phyloP scores from a whole-genome alignment of 176 grass and related monocot species.

The Phoenix dactylifera region DNA sequence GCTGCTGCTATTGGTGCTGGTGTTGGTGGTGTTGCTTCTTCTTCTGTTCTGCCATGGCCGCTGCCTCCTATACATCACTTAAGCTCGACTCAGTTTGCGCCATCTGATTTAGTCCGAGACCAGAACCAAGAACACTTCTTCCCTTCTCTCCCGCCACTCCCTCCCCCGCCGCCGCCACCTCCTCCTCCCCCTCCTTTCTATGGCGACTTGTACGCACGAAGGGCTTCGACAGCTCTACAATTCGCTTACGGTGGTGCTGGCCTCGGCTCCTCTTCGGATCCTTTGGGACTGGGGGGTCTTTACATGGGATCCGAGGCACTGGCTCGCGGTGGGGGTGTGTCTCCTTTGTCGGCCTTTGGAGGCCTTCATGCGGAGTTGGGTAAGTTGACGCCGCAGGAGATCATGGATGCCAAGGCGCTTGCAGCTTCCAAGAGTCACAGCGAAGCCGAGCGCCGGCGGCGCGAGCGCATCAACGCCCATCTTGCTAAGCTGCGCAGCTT shows the following conservation, averaged over 20 bases:
- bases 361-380: conserved; percentile 20
- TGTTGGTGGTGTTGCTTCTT: neutral
- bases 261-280: conserved; percentile 56
- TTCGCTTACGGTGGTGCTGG: conserved; percentile 55
- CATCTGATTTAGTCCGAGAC: neutral
- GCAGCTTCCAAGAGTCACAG: conserved; percentile 29
- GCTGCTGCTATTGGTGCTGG: neutral
- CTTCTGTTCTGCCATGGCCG: conserved; percentile 6
- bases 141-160: conserved; percentile 43
- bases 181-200: conserved; percentile 49
- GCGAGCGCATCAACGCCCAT: conserved; percentile 26
- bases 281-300: conserved; percentile 63
- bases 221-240: conserved; percentile 53
- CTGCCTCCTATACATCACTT: neutral
- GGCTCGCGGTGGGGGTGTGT: conserved; percentile 37
- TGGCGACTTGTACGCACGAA: conserved; percentile 63
- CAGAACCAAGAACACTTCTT: conserved; percentile 40
- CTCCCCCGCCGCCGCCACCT: conserved; percentile 27
- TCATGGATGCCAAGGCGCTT: conserved; percentile 25
- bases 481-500: conserved; percentile 21
- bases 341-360: conserved; percentile 46
- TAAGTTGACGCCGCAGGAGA: conserved; percentile 8
- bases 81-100: neutral
- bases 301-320: conserved; percentile 49
- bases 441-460: conserved; percentile 26